Percentiles rank a stretch among this genome's conserved stretches.
Conservation (phyloP, 2,329 filamentous ascomycete species). For the Bipolaris zeicola region DNA sequence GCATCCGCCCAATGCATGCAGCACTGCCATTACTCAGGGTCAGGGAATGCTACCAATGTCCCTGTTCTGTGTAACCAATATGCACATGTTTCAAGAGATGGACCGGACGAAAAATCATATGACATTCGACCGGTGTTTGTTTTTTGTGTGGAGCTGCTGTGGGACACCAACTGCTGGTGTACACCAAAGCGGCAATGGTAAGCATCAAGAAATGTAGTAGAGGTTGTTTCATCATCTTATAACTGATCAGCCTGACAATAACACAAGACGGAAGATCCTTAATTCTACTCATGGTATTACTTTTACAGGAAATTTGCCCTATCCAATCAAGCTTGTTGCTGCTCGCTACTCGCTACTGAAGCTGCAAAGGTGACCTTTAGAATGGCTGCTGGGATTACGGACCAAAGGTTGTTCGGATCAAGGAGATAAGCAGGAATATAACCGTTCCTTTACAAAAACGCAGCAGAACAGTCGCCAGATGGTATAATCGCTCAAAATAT, state of each 20-base stretch:
- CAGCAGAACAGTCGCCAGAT: neutral
- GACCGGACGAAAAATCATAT: neutral
- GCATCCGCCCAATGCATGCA: neutral
- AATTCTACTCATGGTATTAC: neutral
- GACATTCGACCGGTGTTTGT: neutral
- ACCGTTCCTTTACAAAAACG: neutral
- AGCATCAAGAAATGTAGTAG: too few species aligned
- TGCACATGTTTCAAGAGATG: neutral
- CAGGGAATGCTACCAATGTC: neutral
- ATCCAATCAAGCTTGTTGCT: too few species aligned
- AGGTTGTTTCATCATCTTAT: neutral
- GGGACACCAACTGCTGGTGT: too few species aligned
- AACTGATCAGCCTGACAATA: neutral
- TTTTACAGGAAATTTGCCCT: too few species aligned
- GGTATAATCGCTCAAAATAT: neutral
- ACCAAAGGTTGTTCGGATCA: too few species aligned
- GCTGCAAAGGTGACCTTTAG: too few species aligned
- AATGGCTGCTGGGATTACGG: too few species aligned
- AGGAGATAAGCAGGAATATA: too few species aligned
- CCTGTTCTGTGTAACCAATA: neutral
- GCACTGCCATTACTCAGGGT: neutral
- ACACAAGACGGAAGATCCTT: neutral
- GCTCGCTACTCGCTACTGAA: too few species aligned
- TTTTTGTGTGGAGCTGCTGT: neutral
- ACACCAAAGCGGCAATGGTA: too few species aligned